Conservation (phyloP, 2,329 filamentous ascomycete species). For the Monosporascus sp. region DNA sequence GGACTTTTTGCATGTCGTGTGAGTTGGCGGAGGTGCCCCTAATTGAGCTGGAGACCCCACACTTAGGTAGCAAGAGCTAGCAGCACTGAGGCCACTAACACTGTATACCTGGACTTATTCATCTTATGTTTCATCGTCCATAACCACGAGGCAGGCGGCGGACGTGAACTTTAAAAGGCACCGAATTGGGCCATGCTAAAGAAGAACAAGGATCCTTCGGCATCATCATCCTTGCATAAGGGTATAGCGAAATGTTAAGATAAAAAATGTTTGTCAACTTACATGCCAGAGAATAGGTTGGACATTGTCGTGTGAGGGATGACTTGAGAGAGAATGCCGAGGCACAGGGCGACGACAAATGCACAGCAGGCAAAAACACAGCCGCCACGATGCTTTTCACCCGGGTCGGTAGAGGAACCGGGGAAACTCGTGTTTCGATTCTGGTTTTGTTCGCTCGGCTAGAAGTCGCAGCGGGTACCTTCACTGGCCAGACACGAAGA, state of each 20-base stretch:
- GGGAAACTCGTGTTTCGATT: background rate
- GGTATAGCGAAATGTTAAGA: constrained; percentile 5
- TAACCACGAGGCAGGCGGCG: background rate
- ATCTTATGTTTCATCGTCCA: background rate
- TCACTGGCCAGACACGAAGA: too few relatives aligned
- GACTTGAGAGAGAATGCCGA: background rate
- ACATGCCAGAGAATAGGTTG: constrained; percentile 59
- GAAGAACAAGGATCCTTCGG: background rate
- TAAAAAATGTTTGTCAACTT: constrained; percentile 30
- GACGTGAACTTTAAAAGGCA: background rate
- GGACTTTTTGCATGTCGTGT: background rate
- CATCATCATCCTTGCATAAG: background rate
- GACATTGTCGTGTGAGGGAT: constrained; percentile 40
- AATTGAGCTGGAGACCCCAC: background rate
- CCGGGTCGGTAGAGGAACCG: background rate
- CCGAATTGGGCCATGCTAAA: background rate
- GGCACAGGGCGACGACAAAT: background rate
- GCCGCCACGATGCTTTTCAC: background rate
- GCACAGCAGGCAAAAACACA: background rate
- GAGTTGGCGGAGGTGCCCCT: background rate
- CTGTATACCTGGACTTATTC: background rate
- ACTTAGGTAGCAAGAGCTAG: background rate
- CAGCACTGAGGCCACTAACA: background rate
- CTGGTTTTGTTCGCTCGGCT: background rate
- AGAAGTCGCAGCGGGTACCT: background rate